phyloP scores from a whole-genome alignment of 2,329 filamentous ascomycete genomes.

The Phyllosticta capitalensis region DNA sequence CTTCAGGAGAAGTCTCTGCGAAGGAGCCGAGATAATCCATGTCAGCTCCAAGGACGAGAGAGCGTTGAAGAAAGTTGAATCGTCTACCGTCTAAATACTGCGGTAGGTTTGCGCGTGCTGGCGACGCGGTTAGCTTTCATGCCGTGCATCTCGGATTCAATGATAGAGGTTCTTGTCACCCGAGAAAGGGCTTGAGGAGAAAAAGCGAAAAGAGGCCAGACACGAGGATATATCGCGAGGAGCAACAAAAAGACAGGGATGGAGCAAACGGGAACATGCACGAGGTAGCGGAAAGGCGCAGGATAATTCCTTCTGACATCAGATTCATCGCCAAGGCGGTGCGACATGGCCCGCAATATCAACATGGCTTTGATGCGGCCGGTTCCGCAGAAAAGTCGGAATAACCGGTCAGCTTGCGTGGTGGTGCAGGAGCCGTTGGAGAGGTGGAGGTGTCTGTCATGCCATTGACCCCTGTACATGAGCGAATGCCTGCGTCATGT shows the following conservation, averaged over 20 bases:
- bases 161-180: not conserved
- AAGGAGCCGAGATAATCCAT: not conserved
- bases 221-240: not conserved
- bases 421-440: not conserved
- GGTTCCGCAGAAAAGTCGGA: not conserved
- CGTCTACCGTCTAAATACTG: not conserved
- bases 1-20: not conserved
- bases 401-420: not conserved
- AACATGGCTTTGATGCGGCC: not conserved
- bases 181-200: not conserved
- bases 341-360: not conserved
- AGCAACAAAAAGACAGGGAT: not conserved
- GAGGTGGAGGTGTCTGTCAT: not conserved
- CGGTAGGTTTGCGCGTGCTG: not conserved
- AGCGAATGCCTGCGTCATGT: not conserved
- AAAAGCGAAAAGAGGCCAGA: not conserved
- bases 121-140: not conserved
- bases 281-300: not conserved
- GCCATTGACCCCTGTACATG: not conserved
- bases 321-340: not conserved
- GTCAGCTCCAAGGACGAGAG: not conserved
- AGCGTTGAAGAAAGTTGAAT: not conserved
- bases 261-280: not conserved
- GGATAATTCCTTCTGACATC: not conserved
- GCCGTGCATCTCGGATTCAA: not conserved